Evolutionary conservation across 1,284 basidiomycete species (phyloP).

Genomic region (Wolfiporia cocos): DNA sequence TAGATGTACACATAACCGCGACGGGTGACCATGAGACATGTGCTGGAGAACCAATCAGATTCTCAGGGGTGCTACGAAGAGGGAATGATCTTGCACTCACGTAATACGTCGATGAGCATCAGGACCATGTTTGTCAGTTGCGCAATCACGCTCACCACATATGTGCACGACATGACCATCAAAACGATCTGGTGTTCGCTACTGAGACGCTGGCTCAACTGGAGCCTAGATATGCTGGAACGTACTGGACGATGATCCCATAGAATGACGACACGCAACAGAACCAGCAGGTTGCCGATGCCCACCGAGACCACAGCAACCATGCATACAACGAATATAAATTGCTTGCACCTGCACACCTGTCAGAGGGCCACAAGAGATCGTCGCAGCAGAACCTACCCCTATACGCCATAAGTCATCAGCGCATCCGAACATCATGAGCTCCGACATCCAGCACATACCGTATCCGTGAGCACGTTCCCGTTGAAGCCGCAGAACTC

Average conservation of each 20-base stretch:
- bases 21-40: conserved; percentile 15
- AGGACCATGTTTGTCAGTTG: conserved; percentile 21
- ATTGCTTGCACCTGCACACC: conserved; percentile 18
- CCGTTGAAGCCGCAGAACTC: too few relatives aligned
- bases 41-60: too few relatives aligned
- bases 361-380: neutral
- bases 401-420: too few relatives aligned
- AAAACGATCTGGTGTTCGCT: conserved; percentile 16
- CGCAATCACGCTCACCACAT: conserved; percentile 18
- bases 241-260: conserved; percentile 25
- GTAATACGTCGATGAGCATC: conserved; percentile 13
- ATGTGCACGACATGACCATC: conserved; percentile 20
- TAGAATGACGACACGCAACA: conserved; percentile 24
- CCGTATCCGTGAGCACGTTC: too few relatives aligned
- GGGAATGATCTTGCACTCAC: too few relatives aligned
- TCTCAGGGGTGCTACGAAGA: too few relatives aligned
- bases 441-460: too few relatives aligned
- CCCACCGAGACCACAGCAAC: conserved; percentile 22
- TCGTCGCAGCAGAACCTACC: neutral
- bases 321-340: conserved; percentile 20
- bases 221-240: neutral
- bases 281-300: conserved; percentile 25
- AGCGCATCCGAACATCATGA: too few relatives aligned
- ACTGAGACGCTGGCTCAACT: neutral
- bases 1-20: conserved; percentile 22